These are phyloP conservation scores for Metschnikowia kunwiensis DNA, from an alignment of 805 yeast genomes.

Conservation along the genomic window DNA sequence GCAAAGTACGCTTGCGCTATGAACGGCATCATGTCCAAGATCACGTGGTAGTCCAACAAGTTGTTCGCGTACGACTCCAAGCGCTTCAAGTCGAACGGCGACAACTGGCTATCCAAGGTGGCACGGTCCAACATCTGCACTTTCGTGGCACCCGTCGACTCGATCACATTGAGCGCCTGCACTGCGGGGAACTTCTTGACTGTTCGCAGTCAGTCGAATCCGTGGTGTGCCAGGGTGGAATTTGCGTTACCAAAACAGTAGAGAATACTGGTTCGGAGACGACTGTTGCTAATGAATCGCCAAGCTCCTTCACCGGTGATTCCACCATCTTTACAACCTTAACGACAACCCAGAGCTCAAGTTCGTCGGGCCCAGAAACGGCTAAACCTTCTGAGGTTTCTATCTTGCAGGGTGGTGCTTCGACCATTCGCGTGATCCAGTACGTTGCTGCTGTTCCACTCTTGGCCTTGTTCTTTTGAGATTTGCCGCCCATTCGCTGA, in stretches of 20 bases:
- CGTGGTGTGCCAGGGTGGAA: too few species aligned
- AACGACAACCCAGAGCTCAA: too few species aligned
- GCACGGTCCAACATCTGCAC: conserved; percentile 38
- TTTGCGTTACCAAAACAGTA: too few species aligned
- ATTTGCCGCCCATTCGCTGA: background rate
- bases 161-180: conserved; percentile 79
- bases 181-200: conserved; percentile 74
- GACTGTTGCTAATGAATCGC: too few species aligned
- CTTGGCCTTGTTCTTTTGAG: background rate
- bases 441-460: background rate
- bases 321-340: too few species aligned
- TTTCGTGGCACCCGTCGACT: conserved; percentile 45
- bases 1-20: conserved; percentile 70
- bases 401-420: background rate
- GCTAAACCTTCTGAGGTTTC: background rate
- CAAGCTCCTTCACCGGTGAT: too few species aligned
- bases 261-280: too few species aligned
- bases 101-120: conserved; percentile 63
- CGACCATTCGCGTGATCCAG: background rate
- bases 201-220: too few species aligned
- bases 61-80: conserved; percentile 92
- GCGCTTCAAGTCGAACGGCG: conserved; percentile 93
- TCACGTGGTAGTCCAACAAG: conserved; percentile 90
- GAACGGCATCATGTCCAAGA: conserved; percentile 85
- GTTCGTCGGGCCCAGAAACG: background rate